These are phyloP conservation scores for Amanita jacksonii DNA, from an alignment of 768 basidiomycete species.

Conservation along the genomic window DNA sequence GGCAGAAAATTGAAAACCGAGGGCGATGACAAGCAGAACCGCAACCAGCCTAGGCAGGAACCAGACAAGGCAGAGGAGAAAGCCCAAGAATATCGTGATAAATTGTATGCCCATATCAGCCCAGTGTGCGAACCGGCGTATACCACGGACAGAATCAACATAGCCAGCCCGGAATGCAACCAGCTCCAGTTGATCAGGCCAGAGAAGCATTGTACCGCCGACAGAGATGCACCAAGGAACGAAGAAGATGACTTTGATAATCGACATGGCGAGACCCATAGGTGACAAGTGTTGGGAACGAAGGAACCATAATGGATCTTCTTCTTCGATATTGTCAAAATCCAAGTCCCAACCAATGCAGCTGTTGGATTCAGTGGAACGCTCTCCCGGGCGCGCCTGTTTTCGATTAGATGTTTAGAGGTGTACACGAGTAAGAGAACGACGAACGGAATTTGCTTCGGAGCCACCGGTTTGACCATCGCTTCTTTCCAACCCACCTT, in stretches of 20 bases:
- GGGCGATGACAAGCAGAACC: constrained; percentile 16
- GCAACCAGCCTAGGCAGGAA: constrained; percentile 16
- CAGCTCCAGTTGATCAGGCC: constrained; percentile 25
- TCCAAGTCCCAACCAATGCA: background rate
- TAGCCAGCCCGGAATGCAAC: constrained; percentile 22
- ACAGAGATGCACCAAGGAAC: constrained; percentile 37
- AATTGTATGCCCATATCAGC: constrained; percentile 29
- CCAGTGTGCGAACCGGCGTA: constrained; percentile 33
- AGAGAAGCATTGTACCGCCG: constrained; percentile 31
- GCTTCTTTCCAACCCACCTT: too few relatives aligned
- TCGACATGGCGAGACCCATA: constrained; percentile 14
- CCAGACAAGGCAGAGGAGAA: constrained; percentile 21
- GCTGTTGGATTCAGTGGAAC: background rate
- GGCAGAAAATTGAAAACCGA: constrained; percentile 20
- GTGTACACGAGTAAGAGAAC: too few relatives aligned
- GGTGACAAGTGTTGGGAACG: constrained; percentile 12
- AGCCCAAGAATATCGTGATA: constrained; percentile 25
- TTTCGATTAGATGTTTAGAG: too few relatives aligned
- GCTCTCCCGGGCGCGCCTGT: background rate
- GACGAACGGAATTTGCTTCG: too few relatives aligned
- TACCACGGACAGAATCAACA: constrained; percentile 17
- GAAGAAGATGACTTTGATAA: constrained; percentile 19
- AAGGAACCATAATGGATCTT: constrained; percentile 7
- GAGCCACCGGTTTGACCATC: too few relatives aligned
- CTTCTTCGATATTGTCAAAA: background rate